These are phyloP conservation scores for Talaromyces sp. DNA, from an alignment of 2,329 filamentous ascomycete genomes.

Conservation along the genomic window DNA sequence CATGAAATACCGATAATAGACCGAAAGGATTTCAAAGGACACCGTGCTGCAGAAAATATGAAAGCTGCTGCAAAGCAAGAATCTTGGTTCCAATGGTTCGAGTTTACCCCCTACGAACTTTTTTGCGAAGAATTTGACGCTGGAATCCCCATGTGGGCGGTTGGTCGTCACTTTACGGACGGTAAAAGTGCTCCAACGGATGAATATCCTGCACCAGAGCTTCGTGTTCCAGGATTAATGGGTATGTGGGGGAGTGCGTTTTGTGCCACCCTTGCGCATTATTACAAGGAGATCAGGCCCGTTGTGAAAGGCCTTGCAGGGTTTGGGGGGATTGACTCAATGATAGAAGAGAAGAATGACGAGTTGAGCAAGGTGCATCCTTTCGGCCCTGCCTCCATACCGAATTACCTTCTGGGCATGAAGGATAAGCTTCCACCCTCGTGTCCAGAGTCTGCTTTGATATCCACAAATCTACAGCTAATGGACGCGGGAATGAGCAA, in stretches of 20 bases:
- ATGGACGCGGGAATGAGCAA: constrained; percentile 99
- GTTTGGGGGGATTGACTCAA: constrained; percentile 70
- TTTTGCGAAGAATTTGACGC: constrained; percentile 32
- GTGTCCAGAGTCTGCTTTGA: constrained; percentile 71
- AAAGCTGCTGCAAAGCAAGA: constrained; percentile 54
- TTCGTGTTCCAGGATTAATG: constrained; percentile 77
- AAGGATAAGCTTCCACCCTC: constrained; percentile 67
- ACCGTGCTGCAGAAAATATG: constrained; percentile 28
- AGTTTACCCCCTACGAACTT: constrained; percentile 31
- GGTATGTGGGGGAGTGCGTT: constrained; percentile 97
- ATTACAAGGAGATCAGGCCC: constrained; percentile 90
- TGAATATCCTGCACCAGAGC: constrained; percentile 71
- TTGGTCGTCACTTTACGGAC: constrained; percentile 28
- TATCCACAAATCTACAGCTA: constrained; percentile 66
- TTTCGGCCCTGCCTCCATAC: constrained; percentile 84
- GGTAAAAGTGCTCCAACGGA: constrained; percentile 29
- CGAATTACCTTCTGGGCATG: constrained; percentile 85
- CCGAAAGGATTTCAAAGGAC: constrained; percentile 22
- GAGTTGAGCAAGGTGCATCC: constrained; percentile 90
- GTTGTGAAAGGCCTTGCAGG: constrained; percentile 70
- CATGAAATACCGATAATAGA: constrained; percentile 79
- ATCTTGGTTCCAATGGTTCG: constrained; percentile 45
- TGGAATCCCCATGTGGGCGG: constrained; percentile 32
- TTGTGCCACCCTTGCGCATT: constrained; percentile 90
- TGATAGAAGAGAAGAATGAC: constrained; percentile 77